These are phyloP conservation scores for Populus ilicifolia DNA, from an alignment of 345 rosid genomes.

Conservation along the genomic window DNA sequence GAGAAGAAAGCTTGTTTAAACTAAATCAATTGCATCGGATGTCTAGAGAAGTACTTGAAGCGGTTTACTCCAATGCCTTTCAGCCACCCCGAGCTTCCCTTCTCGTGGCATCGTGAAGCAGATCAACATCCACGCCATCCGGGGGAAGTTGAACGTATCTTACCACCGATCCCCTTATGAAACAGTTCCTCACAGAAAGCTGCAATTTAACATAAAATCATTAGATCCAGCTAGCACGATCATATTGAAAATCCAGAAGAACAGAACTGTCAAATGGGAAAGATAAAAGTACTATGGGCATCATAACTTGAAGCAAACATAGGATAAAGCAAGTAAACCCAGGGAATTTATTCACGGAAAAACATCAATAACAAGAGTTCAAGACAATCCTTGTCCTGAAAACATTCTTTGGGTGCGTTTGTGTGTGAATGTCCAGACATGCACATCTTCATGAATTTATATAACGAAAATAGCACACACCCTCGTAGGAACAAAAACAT, in stretches of 20 bases:
- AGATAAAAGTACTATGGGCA: background rate
- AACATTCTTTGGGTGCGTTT: background rate
- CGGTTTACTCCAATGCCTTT: background rate
- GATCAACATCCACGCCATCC: constrained; percentile 91
- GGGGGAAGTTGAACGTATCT: constrained; percentile 96
- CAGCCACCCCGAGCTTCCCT: constrained; percentile 99
- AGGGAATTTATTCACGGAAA: background rate
- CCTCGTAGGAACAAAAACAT: background rate
- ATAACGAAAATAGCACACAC: background rate
- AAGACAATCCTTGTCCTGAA: background rate
- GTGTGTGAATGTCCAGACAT: background rate
- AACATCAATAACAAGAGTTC: background rate
- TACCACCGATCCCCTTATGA: constrained; percentile 97
- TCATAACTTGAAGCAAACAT: background rate
- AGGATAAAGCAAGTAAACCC: background rate
- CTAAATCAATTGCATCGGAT: constrained; percentile 21
- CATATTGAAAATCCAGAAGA: background rate
- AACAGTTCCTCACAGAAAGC: constrained; percentile 98
- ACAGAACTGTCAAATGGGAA: background rate
- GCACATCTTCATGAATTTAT: background rate
- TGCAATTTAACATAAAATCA: constrained; percentile 33
- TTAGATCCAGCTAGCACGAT: background rate
- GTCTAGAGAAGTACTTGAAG: constrained; percentile 10
- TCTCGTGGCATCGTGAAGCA: constrained; percentile 98
- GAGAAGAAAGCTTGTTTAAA: constrained; percentile 16